Conservation (phyloP, 495 filamentous ascomycete species). For the Neurospora sp. region DNA sequence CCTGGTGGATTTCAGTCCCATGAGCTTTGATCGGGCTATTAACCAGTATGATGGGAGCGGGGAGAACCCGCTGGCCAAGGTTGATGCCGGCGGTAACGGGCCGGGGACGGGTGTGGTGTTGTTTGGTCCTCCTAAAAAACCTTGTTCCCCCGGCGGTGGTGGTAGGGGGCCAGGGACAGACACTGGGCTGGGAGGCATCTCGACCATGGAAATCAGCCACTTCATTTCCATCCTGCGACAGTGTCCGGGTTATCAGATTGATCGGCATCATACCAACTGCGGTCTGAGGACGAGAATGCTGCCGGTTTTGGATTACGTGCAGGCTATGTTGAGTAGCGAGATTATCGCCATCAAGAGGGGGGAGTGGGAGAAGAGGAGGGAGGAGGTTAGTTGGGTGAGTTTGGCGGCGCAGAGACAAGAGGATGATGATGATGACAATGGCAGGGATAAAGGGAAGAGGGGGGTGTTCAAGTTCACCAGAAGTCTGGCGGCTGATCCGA, state of each 20-base stretch:
- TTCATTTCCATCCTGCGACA: constrained; percentile 28
- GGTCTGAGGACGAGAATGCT: constrained; percentile 58
- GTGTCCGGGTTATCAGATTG: constrained; percentile 69
- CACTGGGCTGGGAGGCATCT: constrained; percentile 14
- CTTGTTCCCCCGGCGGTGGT: not conserved
- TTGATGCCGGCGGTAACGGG: not conserved
- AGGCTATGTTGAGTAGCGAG: constrained; percentile 34
- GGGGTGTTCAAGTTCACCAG: constrained; percentile 30
- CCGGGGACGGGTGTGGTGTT: not conserved
- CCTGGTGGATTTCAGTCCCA: constrained; percentile 35
- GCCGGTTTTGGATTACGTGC: constrained; percentile 58
- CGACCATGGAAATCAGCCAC: constrained; percentile 24
- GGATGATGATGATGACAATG: not conserved
- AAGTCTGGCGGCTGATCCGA: constrained; percentile 28
- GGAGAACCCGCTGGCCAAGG: not conserved
- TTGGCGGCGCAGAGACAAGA: constrained; percentile 1
- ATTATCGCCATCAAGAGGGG: constrained; percentile 35
- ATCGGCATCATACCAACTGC: constrained; percentile 67
- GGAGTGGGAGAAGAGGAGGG: constrained; percentile 35
- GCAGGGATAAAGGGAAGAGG: constrained; percentile 6
- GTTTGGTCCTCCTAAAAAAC: not conserved
- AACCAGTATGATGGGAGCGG: not conserved
- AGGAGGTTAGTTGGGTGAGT: constrained; percentile 22
- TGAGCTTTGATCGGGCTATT: constrained; percentile 15
- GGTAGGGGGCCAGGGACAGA: not conserved